Conservation (phyloP, 2,329 filamentous ascomycete species). For the Colletotrichum sp. region DNA sequence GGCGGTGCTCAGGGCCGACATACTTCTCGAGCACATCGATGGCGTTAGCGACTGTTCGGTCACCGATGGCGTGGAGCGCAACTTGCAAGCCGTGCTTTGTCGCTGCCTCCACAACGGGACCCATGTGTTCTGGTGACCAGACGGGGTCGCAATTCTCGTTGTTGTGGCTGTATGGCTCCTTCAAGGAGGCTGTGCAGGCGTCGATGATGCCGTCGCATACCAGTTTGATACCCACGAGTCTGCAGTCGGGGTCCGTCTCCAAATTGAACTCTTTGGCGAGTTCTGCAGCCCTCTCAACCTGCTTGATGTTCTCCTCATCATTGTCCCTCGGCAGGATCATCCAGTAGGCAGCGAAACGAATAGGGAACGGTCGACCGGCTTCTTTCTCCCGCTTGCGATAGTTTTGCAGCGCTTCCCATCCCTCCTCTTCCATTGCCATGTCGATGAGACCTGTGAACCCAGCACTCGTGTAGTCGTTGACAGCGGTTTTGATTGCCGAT, state of each 20-base stretch:
- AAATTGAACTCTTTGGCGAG: constrained; percentile 49
- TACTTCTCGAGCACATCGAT: constrained; percentile 59
- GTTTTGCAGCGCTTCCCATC: constrained; percentile 54
- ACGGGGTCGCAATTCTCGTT: constrained; percentile 52
- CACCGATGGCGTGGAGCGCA: constrained; percentile 71
- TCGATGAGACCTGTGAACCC: constrained; percentile 62
- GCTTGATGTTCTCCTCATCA: constrained; percentile 48
- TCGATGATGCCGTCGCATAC: constrained; percentile 65
- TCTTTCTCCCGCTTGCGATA: constrained; percentile 31
- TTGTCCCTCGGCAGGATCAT: constrained; percentile 52
- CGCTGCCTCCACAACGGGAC: constrained; percentile 53
- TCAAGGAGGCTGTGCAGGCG: constrained; percentile 60
- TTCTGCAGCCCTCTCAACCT: constrained; percentile 57
- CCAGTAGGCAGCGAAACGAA: constrained; percentile 63
- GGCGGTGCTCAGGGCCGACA: constrained; percentile 52
- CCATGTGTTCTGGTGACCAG: constrained; percentile 59
- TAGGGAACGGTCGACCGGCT: constrained; percentile 37
- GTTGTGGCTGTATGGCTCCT: constrained; percentile 55
- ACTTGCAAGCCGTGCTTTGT: constrained; percentile 55
- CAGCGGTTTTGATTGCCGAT: constrained; percentile 48
- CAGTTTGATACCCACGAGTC: constrained; percentile 58
- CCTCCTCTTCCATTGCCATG: constrained; percentile 65
- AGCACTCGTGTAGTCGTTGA: constrained; percentile 51
- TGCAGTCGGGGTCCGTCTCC: constrained; percentile 31
- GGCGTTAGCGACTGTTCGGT: constrained; percentile 61